Evolutionary conservation across 2,329 filamentous ascomycete genomes (phyloP), one percentile per base, ranked within the genome.

Genomic region (Graphilbum sp.): DNA sequence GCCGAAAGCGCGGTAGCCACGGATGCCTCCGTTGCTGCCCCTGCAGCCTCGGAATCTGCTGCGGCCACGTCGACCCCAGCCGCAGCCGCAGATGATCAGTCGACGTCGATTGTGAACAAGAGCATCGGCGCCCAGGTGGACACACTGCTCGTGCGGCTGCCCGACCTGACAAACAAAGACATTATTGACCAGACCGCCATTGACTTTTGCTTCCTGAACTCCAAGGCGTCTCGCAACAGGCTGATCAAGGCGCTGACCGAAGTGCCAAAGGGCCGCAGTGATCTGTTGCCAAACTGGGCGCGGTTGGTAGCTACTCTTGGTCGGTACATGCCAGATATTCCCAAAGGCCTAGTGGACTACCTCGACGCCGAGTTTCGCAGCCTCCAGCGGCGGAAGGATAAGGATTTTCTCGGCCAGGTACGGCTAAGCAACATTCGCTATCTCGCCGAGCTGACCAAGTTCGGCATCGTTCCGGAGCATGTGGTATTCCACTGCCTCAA

Each of bases 401-500:
- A 98, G 54, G 92, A 98, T 49, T 95, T 98, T 45, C 66, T 96
- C 1, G 88, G 88, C 1, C 88, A 94, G 57, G 86, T 95, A 35
- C 80, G 90, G 32, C 78, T 92, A 48, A 79, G 82, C 58, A 96
- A 96, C 53, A 87, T 96, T 45, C 83, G 92, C n/a, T 98, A 98
- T 54, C 74, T 98, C 36, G 87, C 90, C 8, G 90, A 98, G 58
- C 62, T 98, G 52, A 98, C 90, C 42, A 98, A 98, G 54, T 98
- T 98, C 52, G 88, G 90, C 24, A 85, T 95, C 24, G 90, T 98
- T 9, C 90, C 92, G 1, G 90, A 98, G 56, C 90, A 98, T 57
- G 88, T 98, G 46, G 92, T 98, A 38, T 98, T 98, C 53, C 90
- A 98, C 53, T 98, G 90, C 54, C 74, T 98, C 49, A 98, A 95